These are phyloP conservation scores for Vachellia pachyceras DNA, from an alignment of 306 rosid species.

Conservation along the genomic window DNA sequence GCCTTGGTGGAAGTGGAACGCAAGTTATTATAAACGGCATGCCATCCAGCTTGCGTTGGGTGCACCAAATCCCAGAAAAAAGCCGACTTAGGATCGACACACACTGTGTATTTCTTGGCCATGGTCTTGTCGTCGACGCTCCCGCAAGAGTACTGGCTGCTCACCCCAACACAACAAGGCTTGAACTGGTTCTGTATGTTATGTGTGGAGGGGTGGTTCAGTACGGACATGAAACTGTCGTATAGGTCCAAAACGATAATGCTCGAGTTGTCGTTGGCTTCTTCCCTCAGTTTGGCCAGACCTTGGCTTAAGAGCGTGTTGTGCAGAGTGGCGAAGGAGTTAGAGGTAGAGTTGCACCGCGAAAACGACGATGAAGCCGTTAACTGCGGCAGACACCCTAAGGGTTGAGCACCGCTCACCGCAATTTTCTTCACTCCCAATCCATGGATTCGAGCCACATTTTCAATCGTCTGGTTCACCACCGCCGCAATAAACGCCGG, in stretches of 20 bases:
- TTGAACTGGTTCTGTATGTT: constrained; percentile 6
- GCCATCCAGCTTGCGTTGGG: constrained; percentile 45
- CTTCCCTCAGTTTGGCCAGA: constrained; percentile 36
- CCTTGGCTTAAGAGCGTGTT: constrained; percentile 38
- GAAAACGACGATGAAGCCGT: constrained; percentile 36
- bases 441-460: constrained; percentile 38
- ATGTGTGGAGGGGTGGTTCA: constrained; percentile 41
- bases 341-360: constrained; percentile 30
- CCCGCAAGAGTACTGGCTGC: constrained; percentile 28
- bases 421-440: constrained; percentile 54
- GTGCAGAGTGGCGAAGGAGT: constrained; percentile 27
- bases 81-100: constrained; percentile 30
- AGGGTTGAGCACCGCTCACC: constrained; percentile 35
- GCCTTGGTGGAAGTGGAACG: neutral
- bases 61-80: constrained; percentile 40
- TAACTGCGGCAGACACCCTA: constrained; percentile 46
- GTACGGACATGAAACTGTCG: constrained; percentile 55
- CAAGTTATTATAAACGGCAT: constrained; percentile 25
- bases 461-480: constrained; percentile 9
- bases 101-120: constrained; percentile 32
- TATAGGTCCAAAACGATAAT: constrained; percentile 43
- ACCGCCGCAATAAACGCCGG: constrained; percentile 27
- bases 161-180: constrained; percentile 39
- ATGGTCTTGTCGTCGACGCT: constrained; percentile 21
- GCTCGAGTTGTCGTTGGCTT: constrained; percentile 16